phyloP scores from a whole-genome alignment of 495 filamentous ascomycete genomes.

The Penicillium chermesinum region DNA sequence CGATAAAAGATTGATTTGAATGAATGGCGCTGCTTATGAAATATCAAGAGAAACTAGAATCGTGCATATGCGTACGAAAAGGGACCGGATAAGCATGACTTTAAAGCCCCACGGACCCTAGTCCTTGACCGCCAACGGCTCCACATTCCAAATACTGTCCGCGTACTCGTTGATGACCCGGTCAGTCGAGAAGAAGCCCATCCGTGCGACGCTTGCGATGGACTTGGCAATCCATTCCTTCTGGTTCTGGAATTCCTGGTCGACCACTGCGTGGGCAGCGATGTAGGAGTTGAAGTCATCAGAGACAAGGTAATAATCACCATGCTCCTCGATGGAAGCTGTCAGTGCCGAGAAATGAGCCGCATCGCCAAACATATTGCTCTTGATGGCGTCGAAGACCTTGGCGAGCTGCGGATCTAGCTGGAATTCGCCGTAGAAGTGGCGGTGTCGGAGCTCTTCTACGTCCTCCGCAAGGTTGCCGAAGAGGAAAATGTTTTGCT shows the following conservation, averaged over 20 bases:
- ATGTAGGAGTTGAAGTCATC: constrained; percentile 95
- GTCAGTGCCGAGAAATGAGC: constrained; percentile 73
- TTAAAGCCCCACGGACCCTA: constrained; percentile 1
- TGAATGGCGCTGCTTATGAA: not conserved
- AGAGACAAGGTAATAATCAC: constrained; percentile 94
- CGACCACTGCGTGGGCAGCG: constrained; percentile 82
- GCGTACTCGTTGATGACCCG: constrained; percentile 98
- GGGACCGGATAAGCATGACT: no score
- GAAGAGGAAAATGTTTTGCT: constrained; percentile 97
- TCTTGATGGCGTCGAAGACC: constrained; percentile 80
- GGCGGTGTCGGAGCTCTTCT: constrained; percentile 88
- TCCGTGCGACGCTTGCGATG: constrained; percentile 79
- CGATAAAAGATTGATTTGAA: no score
- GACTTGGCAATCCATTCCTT: constrained; percentile 88
- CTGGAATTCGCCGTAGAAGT: constrained; percentile 73
- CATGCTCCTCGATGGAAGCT: constrained; percentile 79
- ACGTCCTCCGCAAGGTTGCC: constrained; percentile 95
- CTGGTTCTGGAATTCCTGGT: constrained; percentile 83
- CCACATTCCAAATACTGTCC: constrained; percentile 92
- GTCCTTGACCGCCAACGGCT: constrained; percentile 55
- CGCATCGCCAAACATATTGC: constrained; percentile 70
- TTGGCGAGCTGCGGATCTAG: constrained; percentile 68
- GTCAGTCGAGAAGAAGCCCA: constrained; percentile 97
- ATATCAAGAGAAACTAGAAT: not conserved
- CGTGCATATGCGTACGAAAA: no score